Conservation (phyloP, 441 rosid genomes). For the Kokia cookei region DNA sequence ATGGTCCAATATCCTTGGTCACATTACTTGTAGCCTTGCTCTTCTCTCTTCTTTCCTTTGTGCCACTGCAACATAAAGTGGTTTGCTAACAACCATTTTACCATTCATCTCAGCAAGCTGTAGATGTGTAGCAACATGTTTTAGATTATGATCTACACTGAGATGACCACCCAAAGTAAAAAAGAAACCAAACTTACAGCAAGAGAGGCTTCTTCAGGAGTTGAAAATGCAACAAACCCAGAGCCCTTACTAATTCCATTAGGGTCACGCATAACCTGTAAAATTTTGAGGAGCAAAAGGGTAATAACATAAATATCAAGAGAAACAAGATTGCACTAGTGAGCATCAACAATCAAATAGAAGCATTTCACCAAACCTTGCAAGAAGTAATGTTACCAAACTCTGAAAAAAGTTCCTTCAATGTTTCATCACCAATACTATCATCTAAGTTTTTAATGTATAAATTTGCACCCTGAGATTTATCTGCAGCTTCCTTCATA, state of each 20-base stretch:
- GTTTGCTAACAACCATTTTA: slow-evolving; percentile 53
- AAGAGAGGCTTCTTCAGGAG: slow-evolving; percentile 60
- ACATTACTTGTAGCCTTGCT: slow-evolving; percentile 36
- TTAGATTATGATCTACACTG: not conserved
- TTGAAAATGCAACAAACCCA: slow-evolving; percentile 67
- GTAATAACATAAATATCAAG: not conserved
- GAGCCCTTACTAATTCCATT: slow-evolving; percentile 64
- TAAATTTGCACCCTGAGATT: slow-evolving; percentile 56
- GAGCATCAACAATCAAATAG: not conserved
- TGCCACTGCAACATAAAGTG: slow-evolving; percentile 69
- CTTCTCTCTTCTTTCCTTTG: slow-evolving; percentile 71
- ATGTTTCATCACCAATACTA: slow-evolving; percentile 48
- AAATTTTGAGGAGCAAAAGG: not conserved
- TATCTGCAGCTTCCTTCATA: slow-evolving; percentile 55
- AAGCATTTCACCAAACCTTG: slow-evolving; percentile 45
- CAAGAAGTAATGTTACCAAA: slow-evolving; percentile 64
- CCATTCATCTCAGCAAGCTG: slow-evolving; percentile 66
- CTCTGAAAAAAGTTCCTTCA: slow-evolving; percentile 48
- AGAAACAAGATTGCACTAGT: not conserved
- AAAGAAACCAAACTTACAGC: slow-evolving; percentile 44
- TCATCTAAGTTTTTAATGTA: slow-evolving; percentile 66
- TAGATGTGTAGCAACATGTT: not conserved
- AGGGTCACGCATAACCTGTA: slow-evolving; percentile 63
- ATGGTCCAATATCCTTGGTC: not conserved
- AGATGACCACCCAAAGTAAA: not conserved